These are phyloP conservation scores for Balakata baccata DNA, from an alignment of 345 rosid genomes.

Conservation along the genomic window DNA sequence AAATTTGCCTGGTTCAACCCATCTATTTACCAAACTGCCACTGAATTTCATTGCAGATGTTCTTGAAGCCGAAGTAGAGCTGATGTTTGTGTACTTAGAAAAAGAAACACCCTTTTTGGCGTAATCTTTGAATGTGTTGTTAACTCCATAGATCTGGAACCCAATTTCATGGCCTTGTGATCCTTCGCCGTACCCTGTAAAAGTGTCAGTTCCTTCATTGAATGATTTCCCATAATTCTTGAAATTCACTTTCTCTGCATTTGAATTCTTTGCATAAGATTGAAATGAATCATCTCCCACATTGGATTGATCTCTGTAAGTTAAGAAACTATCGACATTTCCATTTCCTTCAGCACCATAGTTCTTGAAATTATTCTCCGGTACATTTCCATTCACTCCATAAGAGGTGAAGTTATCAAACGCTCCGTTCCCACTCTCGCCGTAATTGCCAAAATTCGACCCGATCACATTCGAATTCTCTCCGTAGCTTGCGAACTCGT, in stretches of 20 bases:
- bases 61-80: constrained; percentile 2
- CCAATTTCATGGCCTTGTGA: constrained; percentile 16
- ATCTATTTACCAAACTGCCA: constrained; percentile 49
- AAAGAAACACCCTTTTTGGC: constrained; percentile 20
- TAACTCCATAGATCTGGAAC: constrained; percentile 27
- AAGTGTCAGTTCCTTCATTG: constrained; percentile 33
- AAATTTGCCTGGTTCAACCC: constrained; percentile 87
- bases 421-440: constrained; percentile 53
- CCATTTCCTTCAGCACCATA: constrained; percentile 36
- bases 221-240: constrained; percentile 30
- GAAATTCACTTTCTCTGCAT: constrained; percentile 16
- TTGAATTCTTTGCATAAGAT: constrained; percentile 34
- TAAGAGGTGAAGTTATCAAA: constrained; percentile 65
- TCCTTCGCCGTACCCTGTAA: constrained; percentile 26
- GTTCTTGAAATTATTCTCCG: constrained; percentile 55
- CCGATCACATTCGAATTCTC: constrained; percentile 56
- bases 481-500: constrained; percentile 55
- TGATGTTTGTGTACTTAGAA: constrained; percentile 1
- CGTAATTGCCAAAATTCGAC: constrained; percentile 61
- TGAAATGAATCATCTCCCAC: constrained; percentile 36
- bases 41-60: constrained; percentile 3
- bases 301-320: constrained; percentile 32
- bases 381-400: constrained; percentile 57
- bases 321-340: constrained; percentile 9
- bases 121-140: constrained; percentile 32